A percentile compares a stretch with the other conserved stretches of the same genome.
These are phyloP conservation scores for Podosphaera aphanis DNA, from an alignment of 2,329 filamentous ascomycete species.

Conservation along the genomic window DNA sequence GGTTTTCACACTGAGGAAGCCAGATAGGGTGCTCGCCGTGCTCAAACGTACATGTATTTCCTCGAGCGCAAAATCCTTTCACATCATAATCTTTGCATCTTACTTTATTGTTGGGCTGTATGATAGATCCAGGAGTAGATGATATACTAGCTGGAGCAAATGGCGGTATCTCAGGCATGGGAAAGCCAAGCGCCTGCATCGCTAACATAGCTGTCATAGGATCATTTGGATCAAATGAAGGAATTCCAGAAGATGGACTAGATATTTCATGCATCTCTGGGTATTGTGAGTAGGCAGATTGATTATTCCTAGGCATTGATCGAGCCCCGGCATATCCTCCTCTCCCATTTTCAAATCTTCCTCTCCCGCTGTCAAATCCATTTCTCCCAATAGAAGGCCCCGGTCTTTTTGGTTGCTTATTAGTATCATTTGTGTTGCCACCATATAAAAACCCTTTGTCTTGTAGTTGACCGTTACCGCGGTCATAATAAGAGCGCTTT, in stretches of 20 bases:
- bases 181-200: constrained; percentile 32
- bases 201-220: constrained; percentile 37
- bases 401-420: constrained; percentile 37
- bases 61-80: constrained; percentile 48
- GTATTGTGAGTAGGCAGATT: constrained; percentile 4
- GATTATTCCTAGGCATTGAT: constrained; percentile 4
- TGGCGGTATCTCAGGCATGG: constrained; percentile 21
- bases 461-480: constrained; percentile 20
- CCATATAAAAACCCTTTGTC: constrained; percentile 17
- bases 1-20: constrained; percentile 9
- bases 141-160: constrained; percentile 9
- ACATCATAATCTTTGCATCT: constrained; percentile 48
- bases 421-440: constrained; percentile 17
- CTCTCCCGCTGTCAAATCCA: constrained; percentile 15
- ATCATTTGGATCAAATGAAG: constrained; percentile 32
- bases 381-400: constrained; percentile 18
- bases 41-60: constrained; percentile 43
- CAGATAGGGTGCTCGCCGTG: constrained; percentile 34
- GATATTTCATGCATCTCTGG: constrained; percentile 8
- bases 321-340: constrained; percentile 9
- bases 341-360: constrained; percentile 5
- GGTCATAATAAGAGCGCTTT: constrained; percentile 34
- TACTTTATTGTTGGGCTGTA: constrained; percentile 11
- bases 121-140: neutral
- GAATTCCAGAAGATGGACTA: constrained; percentile 16